Evolutionary conservation across 495 filamentous ascomycete genomes (phyloP), one percentile per base, ranked within the genome.

Genomic region (Neurospora cerealis): DNA sequence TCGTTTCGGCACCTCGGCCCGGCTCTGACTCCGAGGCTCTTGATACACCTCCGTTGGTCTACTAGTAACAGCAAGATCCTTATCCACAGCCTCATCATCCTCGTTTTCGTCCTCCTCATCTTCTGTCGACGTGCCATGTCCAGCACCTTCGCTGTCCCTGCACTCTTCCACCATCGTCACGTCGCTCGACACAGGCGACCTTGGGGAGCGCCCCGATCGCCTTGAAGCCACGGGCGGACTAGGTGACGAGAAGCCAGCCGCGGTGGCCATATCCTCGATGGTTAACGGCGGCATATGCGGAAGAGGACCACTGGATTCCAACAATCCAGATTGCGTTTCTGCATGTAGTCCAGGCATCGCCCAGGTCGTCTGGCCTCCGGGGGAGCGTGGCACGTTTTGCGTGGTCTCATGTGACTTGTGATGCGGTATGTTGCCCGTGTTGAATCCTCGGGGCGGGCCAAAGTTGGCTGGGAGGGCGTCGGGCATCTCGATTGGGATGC

Each of bases 401-500:
- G 42, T n/a, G 19, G 42, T n/a, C 19, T 46, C 42, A 19, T 46
- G 42, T 9, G 42, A n/a, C 7, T 10, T n/a, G 19, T 46, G 42
- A 46, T 46, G 42, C 1, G 42, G 19, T 46, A 46, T 46, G 19
- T 9, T 46, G 42, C 0, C 42, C 19, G 42, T 46, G 42, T 46
- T 46, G 19, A 54, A 28, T 54, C 2, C 34, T 70, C 9, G 42
- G 36, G 36, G 48, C 9, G 73, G 73, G 21, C 32, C 60, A 39
- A 72, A 79, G 17, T n/a, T 71, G 4, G 77, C 74, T 7, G 74
- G 44, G 39, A 75, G 21, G 8, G 77, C 77, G 21, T 72, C 44
- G 28, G 74, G 76, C 3, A 81, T 15, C 46, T 80, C 79, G 42
- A 79, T 38, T n/a, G 79, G 74, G 7, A 77, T 69, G 24, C 66